These are phyloP conservation scores for Aspergillus uvarum DNA, from an alignment of 2,329 filamentous ascomycete genomes.

Conservation along the genomic window DNA sequence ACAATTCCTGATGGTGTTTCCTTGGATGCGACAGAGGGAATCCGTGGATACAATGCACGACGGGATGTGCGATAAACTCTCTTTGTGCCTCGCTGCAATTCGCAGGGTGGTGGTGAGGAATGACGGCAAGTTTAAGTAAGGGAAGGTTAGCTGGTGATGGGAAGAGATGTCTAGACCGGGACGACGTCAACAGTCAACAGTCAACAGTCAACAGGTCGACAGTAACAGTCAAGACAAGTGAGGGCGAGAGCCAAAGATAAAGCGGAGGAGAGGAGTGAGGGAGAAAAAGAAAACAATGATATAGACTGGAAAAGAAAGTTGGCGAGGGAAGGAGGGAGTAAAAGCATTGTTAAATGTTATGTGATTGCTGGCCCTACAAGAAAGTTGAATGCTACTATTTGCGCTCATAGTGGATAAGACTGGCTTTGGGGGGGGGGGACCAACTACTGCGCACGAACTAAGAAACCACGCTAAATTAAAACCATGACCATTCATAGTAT, in stretches of 20 bases:
- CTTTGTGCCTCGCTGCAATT: no score
- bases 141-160: not conserved
- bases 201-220: not conserved
- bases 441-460: constrained; percentile 19
- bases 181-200: not conserved
- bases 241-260: not conserved
- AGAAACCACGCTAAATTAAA: constrained; percentile 16
- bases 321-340: constrained; percentile 18
- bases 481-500: constrained; percentile 16
- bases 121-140: no score
- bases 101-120: no score
- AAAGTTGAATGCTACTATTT: constrained; percentile 15
- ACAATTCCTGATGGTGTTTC: constrained; percentile 6
- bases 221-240: no score
- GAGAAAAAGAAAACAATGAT: constrained; percentile 12
- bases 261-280: constrained; percentile 10
- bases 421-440: constrained; percentile 1
- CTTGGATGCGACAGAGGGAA: not conserved
- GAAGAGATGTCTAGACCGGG: not conserved
- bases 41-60: not conserved
- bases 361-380: constrained; percentile 30
- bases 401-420: constrained; percentile 17
- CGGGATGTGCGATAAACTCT: no score
- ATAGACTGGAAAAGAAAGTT: constrained; percentile 7
- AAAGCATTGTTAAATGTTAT: constrained; percentile 31